Percentiles rank a stretch among this genome's conserved stretches.
Evolutionary conservation across 768 basidiomycete species (phyloP).

Genomic region (Termitomyces sp.): DNA sequence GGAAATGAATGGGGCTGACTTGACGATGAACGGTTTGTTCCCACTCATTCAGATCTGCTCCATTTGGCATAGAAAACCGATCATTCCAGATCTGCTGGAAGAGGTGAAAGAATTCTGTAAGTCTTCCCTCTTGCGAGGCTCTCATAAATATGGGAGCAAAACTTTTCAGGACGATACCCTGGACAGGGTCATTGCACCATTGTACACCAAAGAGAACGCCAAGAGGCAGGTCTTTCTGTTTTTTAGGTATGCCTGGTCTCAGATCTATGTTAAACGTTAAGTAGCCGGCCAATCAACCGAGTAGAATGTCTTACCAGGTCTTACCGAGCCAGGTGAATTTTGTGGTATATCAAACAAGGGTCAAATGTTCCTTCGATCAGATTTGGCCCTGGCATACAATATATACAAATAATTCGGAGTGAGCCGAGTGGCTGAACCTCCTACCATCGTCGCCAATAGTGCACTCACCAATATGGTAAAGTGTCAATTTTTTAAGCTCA

Average conservation of each 20-base stretch:
- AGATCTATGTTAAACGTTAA: too few species aligned
- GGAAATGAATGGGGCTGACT: too few species aligned
- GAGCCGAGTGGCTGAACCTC: neutral
- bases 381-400: neutral
- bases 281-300: too few species aligned
- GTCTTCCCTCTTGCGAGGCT: neutral
- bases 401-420: neutral
- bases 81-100: slow-evolving; percentile 1
- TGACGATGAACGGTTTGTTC: neutral
- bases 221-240: neutral
- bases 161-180: neutral
- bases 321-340: neutral
- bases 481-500: neutral
- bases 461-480: neutral
- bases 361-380: too few species aligned
- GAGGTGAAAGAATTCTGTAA: neutral
- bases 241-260: too few species aligned
- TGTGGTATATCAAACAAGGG: neutral
- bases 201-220: neutral
- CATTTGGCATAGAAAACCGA: neutral
- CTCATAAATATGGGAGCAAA: neutral
- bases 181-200: neutral
- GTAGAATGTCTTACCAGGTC: neutral
- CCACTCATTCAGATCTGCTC: neutral
- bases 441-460: neutral